phyloP scores from a whole-genome alignment of 139 green algal genomes.

The Gonium pectorale region DNA sequence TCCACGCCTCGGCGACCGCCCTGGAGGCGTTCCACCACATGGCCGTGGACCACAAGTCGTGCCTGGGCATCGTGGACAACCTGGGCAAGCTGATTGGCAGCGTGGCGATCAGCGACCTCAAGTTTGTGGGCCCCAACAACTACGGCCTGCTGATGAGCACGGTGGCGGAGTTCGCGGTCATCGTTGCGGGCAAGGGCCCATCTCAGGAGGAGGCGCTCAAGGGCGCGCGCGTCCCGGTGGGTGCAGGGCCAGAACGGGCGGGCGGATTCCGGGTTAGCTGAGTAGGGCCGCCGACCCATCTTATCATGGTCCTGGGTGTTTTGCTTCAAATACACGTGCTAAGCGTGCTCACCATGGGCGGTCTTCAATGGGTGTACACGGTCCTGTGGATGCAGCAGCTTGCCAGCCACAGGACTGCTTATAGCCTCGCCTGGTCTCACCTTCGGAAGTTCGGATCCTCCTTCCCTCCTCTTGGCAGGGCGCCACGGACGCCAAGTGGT shows the following conservation, averaged over 20 bases:
- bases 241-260: no score
- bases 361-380: no score
- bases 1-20: slow-evolving; percentile 40
- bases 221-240: slow-evolving; percentile 35
- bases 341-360: no score
- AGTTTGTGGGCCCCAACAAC: slow-evolving; percentile 40
- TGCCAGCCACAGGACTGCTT: no score
- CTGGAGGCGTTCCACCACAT: slow-evolving; percentile 65
- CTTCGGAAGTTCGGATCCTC: no score
- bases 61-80: slow-evolving; percentile 58
- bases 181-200: slow-evolving; percentile 36
- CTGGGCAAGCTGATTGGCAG: slow-evolving; percentile 63
- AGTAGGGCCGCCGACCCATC: no score
- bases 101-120: slow-evolving; percentile 72
- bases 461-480: neutral
- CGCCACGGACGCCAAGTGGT: slow-evolving; percentile 34
- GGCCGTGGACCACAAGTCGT: slow-evolving; percentile 63
- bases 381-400: neutral
- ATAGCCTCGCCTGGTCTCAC: no score
- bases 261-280: no score
- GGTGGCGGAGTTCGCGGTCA: slow-evolving; percentile 38
- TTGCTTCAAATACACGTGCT: no score
- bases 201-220: slow-evolving; percentile 21
- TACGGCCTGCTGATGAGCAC: slow-evolving; percentile 36
- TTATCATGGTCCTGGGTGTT: no score